Percentiles rank a stretch among this genome's conserved stretches.
phyloP scores from a whole-genome alignment of 2,329 filamentous ascomycete genomes.

The Exserohilum turcica region DNA sequence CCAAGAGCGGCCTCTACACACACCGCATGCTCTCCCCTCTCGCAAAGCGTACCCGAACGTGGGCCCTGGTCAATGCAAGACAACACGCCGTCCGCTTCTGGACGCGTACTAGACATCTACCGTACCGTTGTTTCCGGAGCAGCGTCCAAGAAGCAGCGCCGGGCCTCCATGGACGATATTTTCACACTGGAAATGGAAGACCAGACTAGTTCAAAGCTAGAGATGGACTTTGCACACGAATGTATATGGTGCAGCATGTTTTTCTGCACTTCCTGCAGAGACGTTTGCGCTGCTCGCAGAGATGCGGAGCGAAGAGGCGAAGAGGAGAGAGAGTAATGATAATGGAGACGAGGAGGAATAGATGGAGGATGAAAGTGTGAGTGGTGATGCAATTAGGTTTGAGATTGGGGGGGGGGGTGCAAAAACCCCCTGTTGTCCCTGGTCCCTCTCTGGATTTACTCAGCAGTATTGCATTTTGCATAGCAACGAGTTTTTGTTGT shows the following conservation, averaged over 20 bases:
- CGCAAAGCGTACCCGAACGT: constrained; percentile 11
- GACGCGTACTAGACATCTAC: constrained; percentile 25
- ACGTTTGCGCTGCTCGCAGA: not conserved
- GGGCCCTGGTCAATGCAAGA: constrained; percentile 16
- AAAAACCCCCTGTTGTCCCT: too few species aligned
- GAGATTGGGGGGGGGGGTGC: too few species aligned
- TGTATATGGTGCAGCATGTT: not conserved
- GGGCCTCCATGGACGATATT: constrained; percentile 10
- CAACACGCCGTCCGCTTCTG: constrained; percentile 4
- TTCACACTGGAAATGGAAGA: too few species aligned
- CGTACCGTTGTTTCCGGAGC: constrained; percentile 19
- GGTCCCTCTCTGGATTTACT: too few species aligned
- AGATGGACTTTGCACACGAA: too few species aligned
- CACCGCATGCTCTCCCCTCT: not conserved
- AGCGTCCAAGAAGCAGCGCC: constrained; percentile 6
- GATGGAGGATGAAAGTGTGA: not conserved
- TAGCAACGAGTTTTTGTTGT: too few species aligned
- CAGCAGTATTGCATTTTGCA: too few species aligned
- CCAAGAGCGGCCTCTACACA: not conserved
- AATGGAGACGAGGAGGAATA: not conserved
- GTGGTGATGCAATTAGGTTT: too few species aligned
- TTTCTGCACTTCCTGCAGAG: too few species aligned
- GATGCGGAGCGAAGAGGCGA: too few species aligned
- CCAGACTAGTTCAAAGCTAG: too few species aligned
- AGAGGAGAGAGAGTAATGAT: not conserved